Percentiles rank a stretch among this genome's conserved stretches.
Conservation (phyloP, 768 basidiomycete species). For the Boletus subcaerulescens region DNA sequence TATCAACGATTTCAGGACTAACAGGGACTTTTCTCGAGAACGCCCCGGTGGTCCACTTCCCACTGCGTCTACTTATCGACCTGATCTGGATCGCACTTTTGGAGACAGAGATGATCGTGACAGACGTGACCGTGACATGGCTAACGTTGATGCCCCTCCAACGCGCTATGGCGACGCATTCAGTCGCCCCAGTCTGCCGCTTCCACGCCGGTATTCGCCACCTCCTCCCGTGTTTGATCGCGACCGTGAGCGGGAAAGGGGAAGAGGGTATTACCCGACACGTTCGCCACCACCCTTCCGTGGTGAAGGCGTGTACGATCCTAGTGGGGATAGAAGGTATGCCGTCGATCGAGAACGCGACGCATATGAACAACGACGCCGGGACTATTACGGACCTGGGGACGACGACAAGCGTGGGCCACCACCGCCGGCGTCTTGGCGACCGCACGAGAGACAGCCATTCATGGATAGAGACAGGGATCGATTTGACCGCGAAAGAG, state of each 20-base stretch:
- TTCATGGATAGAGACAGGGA: conserved; percentile 35
- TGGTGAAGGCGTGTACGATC: conserved; percentile 29
- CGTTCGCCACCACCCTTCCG: conserved; percentile 31
- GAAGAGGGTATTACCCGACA: conserved; percentile 30
- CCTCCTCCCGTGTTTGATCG: conserved; percentile 37
- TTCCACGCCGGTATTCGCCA: conserved; percentile 16
- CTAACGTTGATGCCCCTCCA: conserved; percentile 34
- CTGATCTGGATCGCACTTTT: conserved; percentile 37
- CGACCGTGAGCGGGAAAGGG: conserved; percentile 25
- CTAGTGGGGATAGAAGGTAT: conserved; percentile 36
- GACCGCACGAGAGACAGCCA: conserved; percentile 35
- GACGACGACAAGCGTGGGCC: conserved; percentile 41
- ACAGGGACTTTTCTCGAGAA: conserved; percentile 37
- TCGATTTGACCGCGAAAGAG: conserved; percentile 38
- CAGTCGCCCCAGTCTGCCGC: conserved; percentile 12
- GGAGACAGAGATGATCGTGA: conserved; percentile 32
- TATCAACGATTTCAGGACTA: conserved; percentile 22
- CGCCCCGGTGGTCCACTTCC: conserved; percentile 20
- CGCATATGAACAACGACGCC: conserved; percentile 28
- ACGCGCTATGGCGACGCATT: conserved; percentile 37
- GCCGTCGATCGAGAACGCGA: conserved; percentile 31
- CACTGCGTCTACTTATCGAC: conserved; percentile 33
- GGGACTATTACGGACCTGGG: conserved; percentile 32
- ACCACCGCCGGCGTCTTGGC: conserved; percentile 17
- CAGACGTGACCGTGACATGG: conserved; percentile 38